Evolutionary conservation across 768 basidiomycete genomes (phyloP), one percentile per base, ranked within the genome.

Genomic region (Crassisporium funariophilum): DNA sequence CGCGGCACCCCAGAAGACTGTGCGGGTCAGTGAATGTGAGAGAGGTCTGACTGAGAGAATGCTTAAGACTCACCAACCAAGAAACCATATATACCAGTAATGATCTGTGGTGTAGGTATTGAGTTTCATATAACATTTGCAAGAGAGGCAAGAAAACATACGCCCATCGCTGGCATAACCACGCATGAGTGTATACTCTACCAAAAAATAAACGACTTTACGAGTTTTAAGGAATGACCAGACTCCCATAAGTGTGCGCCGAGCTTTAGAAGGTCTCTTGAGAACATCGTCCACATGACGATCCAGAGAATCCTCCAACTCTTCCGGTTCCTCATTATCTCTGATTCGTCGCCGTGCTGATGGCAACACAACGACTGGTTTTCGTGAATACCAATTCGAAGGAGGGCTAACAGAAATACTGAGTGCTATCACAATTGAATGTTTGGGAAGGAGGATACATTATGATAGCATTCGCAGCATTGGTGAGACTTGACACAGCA

Each of bases 171-270:
- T 86, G 58, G 33, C n/a, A n/a, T n/a, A 41, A 16, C 21, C 10
- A 35, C 33, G 17, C 9, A 25, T 39, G 11, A 43, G 35, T 25
- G 34, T n/a, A 34, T n/a, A 31, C 8, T 15, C n/a, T n/a, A 7
- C 4, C 27, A 20, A 47, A 5, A 9, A 21, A 25, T 25, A 3
- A 48, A 23, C 45, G 21, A 10, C 72, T 81, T 52, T 67, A 86
- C 85, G 91, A 44, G 91, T 94, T 68, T 88, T 90, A 47, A 92
- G 64, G 59, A 91, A 94, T 2, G 84, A 77, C 87, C 90, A 89
- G 3, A 92, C 69, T 3, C 91, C 91, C 54, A 74, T 72, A 56
- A 86, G 61, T 0, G 78, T 82, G 13, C 84, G 76, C 46, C 77
- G 74, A 44, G 77, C 65, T 55, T 77, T 81, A 12, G 82, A 80